Evolutionary conservation across 2,329 filamentous ascomycete genomes (phyloP), one percentile per base, ranked within the genome.

Genomic region (Aureobasidium musti): DNA sequence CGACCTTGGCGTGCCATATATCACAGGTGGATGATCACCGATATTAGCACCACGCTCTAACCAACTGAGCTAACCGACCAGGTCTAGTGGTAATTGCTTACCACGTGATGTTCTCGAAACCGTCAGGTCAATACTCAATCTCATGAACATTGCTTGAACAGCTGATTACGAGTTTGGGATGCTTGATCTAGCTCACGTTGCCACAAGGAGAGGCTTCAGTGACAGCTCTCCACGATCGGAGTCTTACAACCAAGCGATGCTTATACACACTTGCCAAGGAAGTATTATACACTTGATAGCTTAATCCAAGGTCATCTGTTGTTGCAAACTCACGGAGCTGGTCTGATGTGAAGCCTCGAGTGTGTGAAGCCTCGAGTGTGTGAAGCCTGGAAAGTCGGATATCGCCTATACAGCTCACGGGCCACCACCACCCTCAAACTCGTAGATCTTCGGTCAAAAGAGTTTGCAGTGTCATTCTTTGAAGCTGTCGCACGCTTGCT

Each of bases 1-100:
- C 41, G 56, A 47, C 56, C 56, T 60, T 60, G 56, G 56, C 56
- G 56, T 60, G 19, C 26, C 56, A 35, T 23, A 35, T 60, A 28
- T 45, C 39, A 37, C 26, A 10, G 4, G 21, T 5, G 11, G 11
- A 26, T 14, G 3, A 14, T 11, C 21, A 8, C 6, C 21, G 39
- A 60, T 60, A 60, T 60, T 60, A 60, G 56, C 56, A 60, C 56
- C 56, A 60, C 56, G 56, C 56, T 60, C 56, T 60, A 60, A 60
- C 56, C 56, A 60, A 60, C 56, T 60, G 56, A 60, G 56, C 56
- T 60, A 60, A 60, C 41, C 56, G 54, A 59, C 54, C 54, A 39
- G 30, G 39, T 39, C 17, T 23, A 13, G 5, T 43, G 37, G 28
- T 28, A 21, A 59, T 59, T 59, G 17, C 23, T 33, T 17, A 33